These are phyloP conservation scores for Schizothecium vesticola DNA, from an alignment of 495 filamentous ascomycete genomes.

Conservation along the genomic window DNA sequence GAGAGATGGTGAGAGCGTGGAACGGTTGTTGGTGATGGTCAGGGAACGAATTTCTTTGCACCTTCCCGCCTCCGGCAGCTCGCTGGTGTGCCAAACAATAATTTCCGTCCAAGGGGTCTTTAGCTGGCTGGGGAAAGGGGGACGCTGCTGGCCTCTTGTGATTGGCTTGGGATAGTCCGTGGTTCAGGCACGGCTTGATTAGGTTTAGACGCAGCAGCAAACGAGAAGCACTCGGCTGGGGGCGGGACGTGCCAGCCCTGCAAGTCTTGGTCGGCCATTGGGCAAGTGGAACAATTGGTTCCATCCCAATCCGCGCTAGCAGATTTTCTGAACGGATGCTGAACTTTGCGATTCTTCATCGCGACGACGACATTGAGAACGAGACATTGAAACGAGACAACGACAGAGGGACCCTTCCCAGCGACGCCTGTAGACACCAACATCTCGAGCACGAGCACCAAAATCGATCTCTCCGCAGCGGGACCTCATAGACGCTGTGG, in stretches of 20 bases:
- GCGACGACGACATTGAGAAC: conserved; percentile 5
- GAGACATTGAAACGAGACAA: neutral
- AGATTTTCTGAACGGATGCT: conserved; percentile 22
- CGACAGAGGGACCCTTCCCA: neutral
- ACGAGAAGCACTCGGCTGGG: conserved; percentile 8
- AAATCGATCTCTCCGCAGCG: neutral
- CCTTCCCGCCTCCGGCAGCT: conserved; percentile 33
- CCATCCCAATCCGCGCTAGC: conserved; percentile 19
- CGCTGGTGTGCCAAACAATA: conserved; percentile 38
- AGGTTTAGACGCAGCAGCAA: conserved; percentile 11
- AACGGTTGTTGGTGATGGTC: conserved; percentile 15
- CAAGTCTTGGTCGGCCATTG: neutral
- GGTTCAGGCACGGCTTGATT: conserved; percentile 29
- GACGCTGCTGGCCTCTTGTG: conserved; percentile 29
- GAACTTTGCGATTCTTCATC: neutral
- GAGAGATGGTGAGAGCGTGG: conserved; percentile 21
- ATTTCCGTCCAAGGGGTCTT: conserved; percentile 42
- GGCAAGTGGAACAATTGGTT: conserved; percentile 11
- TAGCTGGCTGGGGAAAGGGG: conserved; percentile 39
- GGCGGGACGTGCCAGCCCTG: conserved; percentile 28
- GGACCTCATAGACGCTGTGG: neutral
- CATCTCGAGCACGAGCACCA: neutral
- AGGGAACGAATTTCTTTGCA: conserved; percentile 28
- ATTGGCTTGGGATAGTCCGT: conserved; percentile 37
- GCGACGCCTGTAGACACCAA: neutral